Evolutionary conservation across 495 filamentous ascomycete species (phyloP).

Genomic region (Xylaria bambusicola): DNA sequence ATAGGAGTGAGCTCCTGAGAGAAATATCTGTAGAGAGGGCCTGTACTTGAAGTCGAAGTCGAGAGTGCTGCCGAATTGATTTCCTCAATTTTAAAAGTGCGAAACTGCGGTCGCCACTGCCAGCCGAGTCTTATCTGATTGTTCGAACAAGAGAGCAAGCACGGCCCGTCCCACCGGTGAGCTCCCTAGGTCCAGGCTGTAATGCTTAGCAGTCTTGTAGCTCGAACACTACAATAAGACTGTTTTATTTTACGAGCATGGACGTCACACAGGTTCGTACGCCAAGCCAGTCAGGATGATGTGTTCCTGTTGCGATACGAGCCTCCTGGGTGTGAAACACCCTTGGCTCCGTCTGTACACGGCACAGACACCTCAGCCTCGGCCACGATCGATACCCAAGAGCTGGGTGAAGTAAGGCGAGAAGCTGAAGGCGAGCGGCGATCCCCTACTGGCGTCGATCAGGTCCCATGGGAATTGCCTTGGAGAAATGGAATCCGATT

Average conservation of each 20-base stretch:
- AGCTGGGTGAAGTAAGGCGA: conserved; percentile 10
- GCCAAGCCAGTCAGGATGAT: background rate
- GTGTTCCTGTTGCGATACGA: background rate
- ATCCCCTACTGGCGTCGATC: conserved; percentile 22
- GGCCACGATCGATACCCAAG: conserved; percentile 1
- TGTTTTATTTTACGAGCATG: background rate
- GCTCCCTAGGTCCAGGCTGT: background rate
- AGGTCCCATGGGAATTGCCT: conserved; percentile 8
- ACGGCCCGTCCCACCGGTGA: background rate
- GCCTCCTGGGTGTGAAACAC: background rate
- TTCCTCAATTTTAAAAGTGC: too few species aligned
- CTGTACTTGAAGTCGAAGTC: background rate
- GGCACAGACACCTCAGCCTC: background rate
- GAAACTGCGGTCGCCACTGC: background rate
- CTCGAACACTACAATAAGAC: background rate
- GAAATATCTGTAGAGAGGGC: background rate
- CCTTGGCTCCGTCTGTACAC: background rate
- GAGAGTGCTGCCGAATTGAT: too few species aligned
- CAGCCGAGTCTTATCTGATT: background rate
- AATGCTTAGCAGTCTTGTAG: too few species aligned
- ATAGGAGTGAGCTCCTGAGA: background rate
- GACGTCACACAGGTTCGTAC: conserved; percentile 14
- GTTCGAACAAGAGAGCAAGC: background rate
- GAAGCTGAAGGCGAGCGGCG: conserved; percentile 22
- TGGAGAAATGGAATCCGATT: conserved; percentile 3